A percentile compares a stretch with the other conserved stretches of the same genome.
phyloP scores from a whole-genome alignment of 2,329 filamentous ascomycete species.

The Chrysosphaeria jannelii region DNA sequence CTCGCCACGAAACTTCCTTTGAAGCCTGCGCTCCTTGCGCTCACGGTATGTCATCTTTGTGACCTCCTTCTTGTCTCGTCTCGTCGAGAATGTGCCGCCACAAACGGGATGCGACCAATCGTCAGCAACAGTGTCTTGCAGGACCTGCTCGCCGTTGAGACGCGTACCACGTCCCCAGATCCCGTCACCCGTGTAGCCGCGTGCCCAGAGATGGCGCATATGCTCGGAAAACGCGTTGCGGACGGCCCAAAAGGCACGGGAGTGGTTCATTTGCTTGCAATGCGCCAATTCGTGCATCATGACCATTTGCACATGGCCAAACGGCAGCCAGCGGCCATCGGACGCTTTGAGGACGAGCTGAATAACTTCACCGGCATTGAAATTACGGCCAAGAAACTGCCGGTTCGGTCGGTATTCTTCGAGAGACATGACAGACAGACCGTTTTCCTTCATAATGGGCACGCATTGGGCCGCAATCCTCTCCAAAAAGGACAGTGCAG shows the following conservation, averaged over 20 bases:
- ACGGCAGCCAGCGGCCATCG: constrained; percentile 42
- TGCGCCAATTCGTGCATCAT: constrained; percentile 87
- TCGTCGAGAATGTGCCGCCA: constrained; percentile 45
- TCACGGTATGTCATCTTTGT: constrained; percentile 37
- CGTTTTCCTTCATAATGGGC: constrained; percentile 38
- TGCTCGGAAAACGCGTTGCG: constrained; percentile 41
- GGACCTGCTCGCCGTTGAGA: constrained; percentile 13
- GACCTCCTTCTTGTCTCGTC: constrained; percentile 17
- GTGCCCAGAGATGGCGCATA: constrained; percentile 39
- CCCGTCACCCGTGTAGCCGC: constrained; percentile 49
- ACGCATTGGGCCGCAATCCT: constrained; percentile 55
- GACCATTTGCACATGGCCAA: constrained; percentile 68
- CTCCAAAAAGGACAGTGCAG: constrained; percentile 40
- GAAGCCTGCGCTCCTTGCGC: constrained; percentile 37
- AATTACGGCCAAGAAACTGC: constrained; percentile 69
- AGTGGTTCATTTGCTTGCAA: constrained; percentile 81
- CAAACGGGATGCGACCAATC: constrained; percentile 36
- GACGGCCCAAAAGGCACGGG: constrained; percentile 50
- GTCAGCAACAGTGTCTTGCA: constrained; percentile 23
- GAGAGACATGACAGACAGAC: constrained; percentile 34
- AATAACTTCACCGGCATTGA: constrained; percentile 67
- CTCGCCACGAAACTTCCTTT: constrained; percentile 46
- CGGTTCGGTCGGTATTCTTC: constrained; percentile 59
- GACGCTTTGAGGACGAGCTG: constrained; percentile 52
- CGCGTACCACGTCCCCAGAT: constrained; percentile 52